Percentiles rank a stretch among this genome's conserved stretches.
These are phyloP conservation scores for Trypanosoma lewisi DNA, from an alignment of 208 protist genomes.

Conservation along the genomic window DNA sequence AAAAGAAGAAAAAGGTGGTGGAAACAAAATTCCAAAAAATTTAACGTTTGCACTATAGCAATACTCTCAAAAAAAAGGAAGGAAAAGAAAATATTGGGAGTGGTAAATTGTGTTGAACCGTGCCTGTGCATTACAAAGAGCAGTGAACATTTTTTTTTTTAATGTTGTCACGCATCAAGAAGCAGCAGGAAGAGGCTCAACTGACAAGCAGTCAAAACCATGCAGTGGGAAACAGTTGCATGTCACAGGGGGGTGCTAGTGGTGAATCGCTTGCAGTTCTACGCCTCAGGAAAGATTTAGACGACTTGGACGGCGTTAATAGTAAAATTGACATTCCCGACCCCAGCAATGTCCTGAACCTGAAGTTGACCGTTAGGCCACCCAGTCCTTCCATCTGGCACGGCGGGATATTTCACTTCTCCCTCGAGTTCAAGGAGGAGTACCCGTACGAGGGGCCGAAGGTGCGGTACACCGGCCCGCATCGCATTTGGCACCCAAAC, in stretches of 20 bases:
- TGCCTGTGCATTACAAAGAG: too few species aligned
- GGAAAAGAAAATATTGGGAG: too few species aligned
- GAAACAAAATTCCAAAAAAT: too few species aligned
- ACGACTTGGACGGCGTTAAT: slow-evolving; percentile 50
- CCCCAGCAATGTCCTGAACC: slow-evolving; percentile 42
- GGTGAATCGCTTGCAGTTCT: slow-evolving; percentile 36
- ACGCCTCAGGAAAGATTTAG: slow-evolving; percentile 60
- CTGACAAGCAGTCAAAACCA: neutral
- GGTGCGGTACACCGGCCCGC: slow-evolving; percentile 69
- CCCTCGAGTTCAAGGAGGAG: slow-evolving; percentile 57
- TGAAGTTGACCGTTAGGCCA: slow-evolving; percentile 44
- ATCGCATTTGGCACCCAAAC: slow-evolving; percentile 86
- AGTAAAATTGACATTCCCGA: slow-evolving; percentile 44
- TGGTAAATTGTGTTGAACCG: too few species aligned
- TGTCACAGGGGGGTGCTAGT: slow-evolving; percentile 10
- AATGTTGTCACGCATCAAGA: slow-evolving; percentile 34
- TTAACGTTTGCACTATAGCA: too few species aligned
- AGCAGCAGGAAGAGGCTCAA: slow-evolving; percentile 20
- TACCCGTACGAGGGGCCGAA: slow-evolving; percentile 84
- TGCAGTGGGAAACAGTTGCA: neutral
- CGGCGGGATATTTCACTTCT: slow-evolving; percentile 71
- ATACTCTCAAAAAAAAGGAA: too few species aligned
- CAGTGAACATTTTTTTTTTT: too few species aligned
- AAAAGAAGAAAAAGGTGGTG: too few species aligned
- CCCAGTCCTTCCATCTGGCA: slow-evolving; percentile 51